phyloP scores from a whole-genome alignment of 2,329 filamentous ascomycete species.

The Cercospora sesami region DNA sequence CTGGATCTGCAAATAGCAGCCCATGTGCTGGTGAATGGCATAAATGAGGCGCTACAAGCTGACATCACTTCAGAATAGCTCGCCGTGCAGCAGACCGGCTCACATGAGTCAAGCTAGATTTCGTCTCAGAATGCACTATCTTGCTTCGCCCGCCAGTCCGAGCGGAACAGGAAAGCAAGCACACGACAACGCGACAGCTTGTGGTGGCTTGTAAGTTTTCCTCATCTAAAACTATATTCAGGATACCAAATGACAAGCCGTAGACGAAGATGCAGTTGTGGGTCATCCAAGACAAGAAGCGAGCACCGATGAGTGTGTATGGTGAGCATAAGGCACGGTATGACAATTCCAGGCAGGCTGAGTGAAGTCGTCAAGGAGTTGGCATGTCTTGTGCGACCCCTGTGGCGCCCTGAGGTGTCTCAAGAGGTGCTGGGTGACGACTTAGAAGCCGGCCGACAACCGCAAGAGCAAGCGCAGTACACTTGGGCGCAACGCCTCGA shows the following conservation, averaged over 20 bases:
- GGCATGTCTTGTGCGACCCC: conserved; percentile 7
- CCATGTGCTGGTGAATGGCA: conserved; percentile 3
- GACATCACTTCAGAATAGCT: conserved; percentile 10
- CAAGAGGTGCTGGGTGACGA: background rate
- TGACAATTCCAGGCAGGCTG: background rate
- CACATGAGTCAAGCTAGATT: conserved; percentile 2
- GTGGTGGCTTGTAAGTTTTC: conserved; percentile 22
- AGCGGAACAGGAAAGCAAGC: conserved; percentile 25
- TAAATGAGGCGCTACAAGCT: conserved; percentile 4
- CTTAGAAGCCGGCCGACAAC: background rate
- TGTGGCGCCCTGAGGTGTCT: conserved; percentile 8
- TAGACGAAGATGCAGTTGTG: background rate
- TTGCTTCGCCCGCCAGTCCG: conserved; percentile 1
- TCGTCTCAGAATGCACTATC: background rate
- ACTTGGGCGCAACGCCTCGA: background rate
- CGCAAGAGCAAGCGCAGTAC: background rate
- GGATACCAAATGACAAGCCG: background rate
- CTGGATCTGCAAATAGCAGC: conserved; percentile 16
- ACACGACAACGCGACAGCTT: conserved; percentile 43
- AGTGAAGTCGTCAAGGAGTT: conserved; percentile 1
- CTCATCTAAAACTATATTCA: background rate
- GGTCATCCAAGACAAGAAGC: conserved; percentile 1
- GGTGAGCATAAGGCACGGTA: conserved; percentile 2
- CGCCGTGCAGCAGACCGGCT: conserved; percentile 1
- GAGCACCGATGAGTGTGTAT: background rate